Conservation (phyloP, 225 moss, liverwort and hornwort genomes). For the Marchantia polymorpha region DNA sequence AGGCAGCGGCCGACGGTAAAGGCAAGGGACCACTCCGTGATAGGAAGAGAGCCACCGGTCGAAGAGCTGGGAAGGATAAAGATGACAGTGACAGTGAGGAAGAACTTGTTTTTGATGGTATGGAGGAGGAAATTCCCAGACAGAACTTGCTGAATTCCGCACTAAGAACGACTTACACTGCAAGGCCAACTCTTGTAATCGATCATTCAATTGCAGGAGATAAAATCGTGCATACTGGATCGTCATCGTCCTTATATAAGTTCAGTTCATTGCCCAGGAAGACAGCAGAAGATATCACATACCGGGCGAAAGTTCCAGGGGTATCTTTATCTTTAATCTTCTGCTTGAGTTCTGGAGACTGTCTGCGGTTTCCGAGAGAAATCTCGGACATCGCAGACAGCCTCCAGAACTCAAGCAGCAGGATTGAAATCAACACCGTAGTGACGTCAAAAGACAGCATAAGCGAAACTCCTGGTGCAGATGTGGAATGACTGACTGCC, state of each 20-base stretch:
- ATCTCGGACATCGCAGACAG: too few relatives aligned
- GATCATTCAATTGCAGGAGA: slow-evolving; percentile 34
- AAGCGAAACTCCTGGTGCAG: too few relatives aligned
- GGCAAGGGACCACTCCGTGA: slow-evolving; percentile 22
- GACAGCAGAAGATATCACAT: slow-evolving; percentile 31
- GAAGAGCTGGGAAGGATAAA: slow-evolving; percentile 36
- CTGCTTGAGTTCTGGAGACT: too few relatives aligned
- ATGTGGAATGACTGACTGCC: too few relatives aligned
- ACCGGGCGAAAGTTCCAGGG: slow-evolving; percentile 39
- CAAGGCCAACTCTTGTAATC: slow-evolving; percentile 42
- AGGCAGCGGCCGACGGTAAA: slow-evolving; percentile 26
- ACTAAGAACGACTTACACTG: slow-evolving; percentile 48
- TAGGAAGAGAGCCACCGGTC: slow-evolving; percentile 25
- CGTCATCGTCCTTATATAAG: slow-evolving; percentile 46
- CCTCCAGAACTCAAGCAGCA: too few relatives aligned
- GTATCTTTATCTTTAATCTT: too few relatives aligned
- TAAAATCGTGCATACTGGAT: slow-evolving; percentile 30
- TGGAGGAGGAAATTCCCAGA: slow-evolving; percentile 47
- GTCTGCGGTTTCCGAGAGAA: too few relatives aligned
- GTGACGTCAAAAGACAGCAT: too few relatives aligned
- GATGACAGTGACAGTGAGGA: slow-evolving; percentile 55
- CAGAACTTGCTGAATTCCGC: slow-evolving; percentile 53
- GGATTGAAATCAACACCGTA: too few relatives aligned
- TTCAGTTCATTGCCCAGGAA: slow-evolving; percentile 38
- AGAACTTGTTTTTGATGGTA: slow-evolving; percentile 54